A percentile compares a stretch with the other conserved stretches of the same genome.
Conservation (phyloP, 495 filamentous ascomycete species). For the Aspergillus panamensis region DNA sequence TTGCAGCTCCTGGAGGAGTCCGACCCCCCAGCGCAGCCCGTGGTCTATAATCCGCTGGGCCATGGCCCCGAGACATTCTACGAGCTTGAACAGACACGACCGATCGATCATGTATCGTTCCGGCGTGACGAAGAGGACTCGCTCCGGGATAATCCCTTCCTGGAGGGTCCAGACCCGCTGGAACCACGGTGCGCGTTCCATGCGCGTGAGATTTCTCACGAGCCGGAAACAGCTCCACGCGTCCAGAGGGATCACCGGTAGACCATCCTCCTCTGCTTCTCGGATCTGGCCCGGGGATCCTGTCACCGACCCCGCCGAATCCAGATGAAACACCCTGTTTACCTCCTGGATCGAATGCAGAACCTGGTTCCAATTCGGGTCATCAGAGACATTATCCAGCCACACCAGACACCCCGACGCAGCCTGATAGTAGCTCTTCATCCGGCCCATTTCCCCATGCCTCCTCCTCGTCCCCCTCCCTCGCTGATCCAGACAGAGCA, state of each 20-base stretch:
- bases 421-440: neutral
- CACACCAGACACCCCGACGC: neutral
- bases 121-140: neutral
- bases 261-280: no score
- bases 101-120: neutral
- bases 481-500: constrained; percentile 1
- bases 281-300: neutral
- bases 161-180: constrained; percentile 4
- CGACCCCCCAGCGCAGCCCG: neutral
- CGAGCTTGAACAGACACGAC: neutral
- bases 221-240: neutral
- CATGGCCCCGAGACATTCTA: neutral
- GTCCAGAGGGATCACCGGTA: neutral
- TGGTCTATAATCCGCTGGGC: neutral
- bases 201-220: neutral
- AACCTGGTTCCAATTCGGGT: neutral
- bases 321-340: neutral
- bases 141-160: neutral
- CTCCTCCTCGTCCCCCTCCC: neutral
- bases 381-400: neutral
- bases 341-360: neutral
- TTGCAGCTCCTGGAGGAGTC: neutral
- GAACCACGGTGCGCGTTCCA: constrained; percentile 4
- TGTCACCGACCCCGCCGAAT: neutral
- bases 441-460: neutral